These are phyloP conservation scores for Prunus fruticosa DNA, from an alignment of 306 rosid genomes.

Conservation along the genomic window DNA sequence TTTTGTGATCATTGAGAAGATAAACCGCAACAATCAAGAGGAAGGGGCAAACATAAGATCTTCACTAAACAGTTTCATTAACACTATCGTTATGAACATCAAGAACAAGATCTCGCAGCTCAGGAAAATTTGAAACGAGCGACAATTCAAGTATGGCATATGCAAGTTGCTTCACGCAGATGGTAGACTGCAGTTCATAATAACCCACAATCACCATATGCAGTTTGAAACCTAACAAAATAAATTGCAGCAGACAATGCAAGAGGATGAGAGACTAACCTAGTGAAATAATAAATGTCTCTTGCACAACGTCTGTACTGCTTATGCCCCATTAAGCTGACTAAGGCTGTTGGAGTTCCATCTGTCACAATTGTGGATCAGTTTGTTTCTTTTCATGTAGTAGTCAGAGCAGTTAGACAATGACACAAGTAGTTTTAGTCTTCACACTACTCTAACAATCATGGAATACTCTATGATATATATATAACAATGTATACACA, in stretches of 20 bases:
- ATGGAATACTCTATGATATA: background rate
- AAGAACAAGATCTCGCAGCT: constrained; percentile 56
- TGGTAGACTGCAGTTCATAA: constrained; percentile 53
- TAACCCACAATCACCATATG: constrained; percentile 7
- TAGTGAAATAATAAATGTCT: constrained; percentile 87
- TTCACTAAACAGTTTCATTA: constrained; percentile 48
- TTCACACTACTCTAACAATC: background rate
- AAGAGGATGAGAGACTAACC: constrained; percentile 42
- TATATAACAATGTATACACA: background rate
- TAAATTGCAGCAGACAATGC: constrained; percentile 8
- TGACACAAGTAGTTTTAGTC: background rate
- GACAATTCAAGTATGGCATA: constrained; percentile 68
- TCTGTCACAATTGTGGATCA: constrained; percentile 43
- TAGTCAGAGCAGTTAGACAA: background rate
- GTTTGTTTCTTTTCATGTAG: background rate
- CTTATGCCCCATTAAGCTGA: constrained; percentile 78
- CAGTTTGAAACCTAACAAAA: constrained; percentile 16
- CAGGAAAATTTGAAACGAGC: constrained; percentile 80
- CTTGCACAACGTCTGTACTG: constrained; percentile 90
- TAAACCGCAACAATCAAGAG: constrained; percentile 17
- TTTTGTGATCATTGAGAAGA: constrained; percentile 26
- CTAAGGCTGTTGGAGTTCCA: constrained; percentile 89
- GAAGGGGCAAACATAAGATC: background rate
- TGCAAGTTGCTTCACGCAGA: constrained; percentile 86
- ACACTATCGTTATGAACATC: constrained; percentile 53